Base-by-base conservation (phyloP, 805 yeast species). In the Wickerhamiella occidentalis region DNA sequence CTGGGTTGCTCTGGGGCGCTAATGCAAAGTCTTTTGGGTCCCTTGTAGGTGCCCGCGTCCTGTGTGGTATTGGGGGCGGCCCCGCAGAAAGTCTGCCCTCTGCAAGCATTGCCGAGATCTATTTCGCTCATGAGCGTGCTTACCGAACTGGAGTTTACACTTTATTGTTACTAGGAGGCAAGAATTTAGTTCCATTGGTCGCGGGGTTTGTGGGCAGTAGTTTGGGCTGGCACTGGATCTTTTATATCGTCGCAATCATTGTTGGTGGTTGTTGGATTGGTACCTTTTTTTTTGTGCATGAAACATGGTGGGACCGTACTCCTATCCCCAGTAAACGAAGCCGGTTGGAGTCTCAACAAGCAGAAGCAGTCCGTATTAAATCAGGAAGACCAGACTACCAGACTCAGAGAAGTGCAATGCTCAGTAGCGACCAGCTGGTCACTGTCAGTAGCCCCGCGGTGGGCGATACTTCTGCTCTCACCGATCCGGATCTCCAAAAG, bases 1-100 rank as follows among this genome's bases (percentile, higher is more conserved):
- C 65, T 3, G 79, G 80, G 9, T 63, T 76, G 3, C 56, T 78
- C 13, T 76, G 80, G 71, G 81, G 71, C 21, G 82, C 77, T 9
- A 64, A 66, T 9, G 67, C 82, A 8, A 55, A 68, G 12, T 60
- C 66, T 40, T 78, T 70, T 58, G 75, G 74, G 6, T 68, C 73
- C 6, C 62, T 78, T 22, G 66, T 78, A 68, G 80, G 76, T 3
- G 80, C 79, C 1, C 70, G 83, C 53, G 68, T 78, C 2, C 60
- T 78, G 15, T 69, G 71, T 57, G 82, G 81, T n/a, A 60, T 78
- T 48, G 82, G 82, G 3, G 74, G 76, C 37, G 70, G 80, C 3
- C 80, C 82, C 3, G 71, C 77, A 11, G 83, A 78, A 61, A 74
- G 79, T 2, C 64, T 78, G 48, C 81, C 82, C 1, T 68, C 76